These are phyloP conservation scores for Yarrowia deformans DNA, from an alignment of 805 yeast genomes.

Conservation along the genomic window DNA sequence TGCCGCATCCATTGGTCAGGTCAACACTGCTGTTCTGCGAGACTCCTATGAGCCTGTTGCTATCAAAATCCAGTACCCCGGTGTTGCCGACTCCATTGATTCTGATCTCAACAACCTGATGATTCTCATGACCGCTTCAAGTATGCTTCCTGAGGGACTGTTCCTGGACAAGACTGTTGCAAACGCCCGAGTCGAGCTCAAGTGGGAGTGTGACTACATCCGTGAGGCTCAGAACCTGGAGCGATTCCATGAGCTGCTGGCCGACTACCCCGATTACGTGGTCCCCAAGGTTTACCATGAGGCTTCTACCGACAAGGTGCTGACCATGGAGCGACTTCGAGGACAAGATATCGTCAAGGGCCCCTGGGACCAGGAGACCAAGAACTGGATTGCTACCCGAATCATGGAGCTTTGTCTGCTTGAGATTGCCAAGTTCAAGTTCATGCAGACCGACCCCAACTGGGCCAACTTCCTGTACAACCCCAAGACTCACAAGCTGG, in stretches of 20 bases:
- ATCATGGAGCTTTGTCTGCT: slow-evolving; percentile 85
- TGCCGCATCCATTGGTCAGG: slow-evolving; percentile 98
- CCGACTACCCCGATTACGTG: slow-evolving; percentile 66
- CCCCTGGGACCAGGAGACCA: slow-evolving; percentile 70
- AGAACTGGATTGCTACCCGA: slow-evolving; percentile 80
- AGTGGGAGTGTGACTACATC: slow-evolving; percentile 96
- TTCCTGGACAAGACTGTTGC: slow-evolving; percentile 91
- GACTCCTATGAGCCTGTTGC: slow-evolving; percentile 75
- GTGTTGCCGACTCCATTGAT: slow-evolving; percentile 91
- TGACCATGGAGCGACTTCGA: slow-evolving; percentile 87
- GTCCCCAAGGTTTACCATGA: slow-evolving; percentile 85
- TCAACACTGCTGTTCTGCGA: slow-evolving; percentile 75
- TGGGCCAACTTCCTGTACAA: slow-evolving; percentile 98
- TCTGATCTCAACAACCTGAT: slow-evolving; percentile 88
- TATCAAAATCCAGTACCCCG: slow-evolving; percentile 96
- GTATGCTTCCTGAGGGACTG: slow-evolving; percentile 87
- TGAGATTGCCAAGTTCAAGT: slow-evolving; percentile 83
- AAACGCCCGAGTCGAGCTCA: slow-evolving; percentile 89
- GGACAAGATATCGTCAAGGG: slow-evolving; percentile 86
- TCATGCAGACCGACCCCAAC: slow-evolving; percentile 99
- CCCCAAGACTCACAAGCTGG: slow-evolving; percentile 70
- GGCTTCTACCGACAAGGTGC: slow-evolving; percentile 78
- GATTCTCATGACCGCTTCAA: slow-evolving; percentile 82
- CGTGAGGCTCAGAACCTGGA: slow-evolving; percentile 84
- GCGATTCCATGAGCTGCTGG: slow-evolving; percentile 67